Base-by-base conservation (phyloP, 2,329 filamentous ascomycete species). In the Thielaviopsis musarum region DNA sequence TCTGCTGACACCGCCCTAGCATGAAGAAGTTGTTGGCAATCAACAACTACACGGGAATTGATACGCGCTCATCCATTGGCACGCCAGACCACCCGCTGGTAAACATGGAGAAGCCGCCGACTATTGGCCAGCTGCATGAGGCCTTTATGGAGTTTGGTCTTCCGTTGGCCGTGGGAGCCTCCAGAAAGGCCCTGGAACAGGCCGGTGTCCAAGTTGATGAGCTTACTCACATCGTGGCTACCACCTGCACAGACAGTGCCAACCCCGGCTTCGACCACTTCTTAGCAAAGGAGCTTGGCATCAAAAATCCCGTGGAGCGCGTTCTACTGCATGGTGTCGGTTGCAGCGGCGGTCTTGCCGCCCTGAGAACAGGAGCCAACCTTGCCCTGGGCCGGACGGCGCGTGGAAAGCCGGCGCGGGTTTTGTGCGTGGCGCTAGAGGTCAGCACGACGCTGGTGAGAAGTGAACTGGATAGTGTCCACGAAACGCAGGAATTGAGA, bases 261-360 rank as follows among this genome's bases (percentile, higher is more conserved):
- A 86, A 85, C 66, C 83, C 83, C 0, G 83, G 83, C 1, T 86
- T 81, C 66, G 83, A 86, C 64, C 80, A 85, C 67, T 83, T 74
- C 63, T 79, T 86, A 24, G 77, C 77, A 57, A 81, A 79, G 65
- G 71, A 73, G 4, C 70, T 87, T 2, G 80, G 80, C 0, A 72
- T 85, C 30, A 71, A 72, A n/a, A 72, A 76, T 38, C 71, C 70
- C n/a, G 75, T 83, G 2, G 81, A 87, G 65, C 84, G 82, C 65
- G 78, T 83, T 5, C 72, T 86, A 3, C 72, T 87, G 17, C 82
- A 85, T 65, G 83, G 83, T 3, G 74, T 86, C 15, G 83, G 83
- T 13, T 87, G 83, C 66, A 78, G 78, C 41, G 83, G 83, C 34
- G 83, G 83, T 0, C 69, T 86, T 9, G 81, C 82, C 1, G 74